These are phyloP conservation scores for Aspergillus pseudonomiae DNA, from an alignment of 2,329 filamentous ascomycete genomes.

Conservation along the genomic window DNA sequence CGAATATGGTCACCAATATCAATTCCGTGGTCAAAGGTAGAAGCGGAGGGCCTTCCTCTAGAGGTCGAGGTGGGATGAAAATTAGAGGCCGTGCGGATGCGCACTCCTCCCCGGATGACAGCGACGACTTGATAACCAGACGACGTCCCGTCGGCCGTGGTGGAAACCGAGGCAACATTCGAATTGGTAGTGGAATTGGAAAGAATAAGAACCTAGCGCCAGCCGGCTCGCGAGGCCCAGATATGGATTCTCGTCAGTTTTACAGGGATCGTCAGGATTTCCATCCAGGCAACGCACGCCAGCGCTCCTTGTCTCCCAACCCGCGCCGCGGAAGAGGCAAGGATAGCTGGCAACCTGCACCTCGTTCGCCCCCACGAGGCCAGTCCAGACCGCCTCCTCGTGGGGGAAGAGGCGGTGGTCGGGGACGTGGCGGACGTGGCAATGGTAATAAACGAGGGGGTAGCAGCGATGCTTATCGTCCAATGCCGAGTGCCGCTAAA, in stretches of 20 bases:
- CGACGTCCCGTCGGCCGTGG: constrained; percentile 30
- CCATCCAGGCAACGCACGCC: constrained; percentile 25
- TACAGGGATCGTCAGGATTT: constrained; percentile 36
- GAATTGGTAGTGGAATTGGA: constrained; percentile 36
- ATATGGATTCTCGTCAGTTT: constrained; percentile 18
- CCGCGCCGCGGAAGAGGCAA: constrained; percentile 24
- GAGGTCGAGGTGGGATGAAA: constrained; percentile 32
- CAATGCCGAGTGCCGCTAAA: constrained; percentile 36
- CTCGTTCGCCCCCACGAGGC: constrained; percentile 26
- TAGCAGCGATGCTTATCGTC: constrained; percentile 34
- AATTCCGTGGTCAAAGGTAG: constrained; percentile 29
- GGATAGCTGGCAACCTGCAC: constrained; percentile 24
- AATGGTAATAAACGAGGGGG: constrained; percentile 25
- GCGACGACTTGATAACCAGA: constrained; percentile 39
- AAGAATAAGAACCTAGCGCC: constrained; percentile 29
- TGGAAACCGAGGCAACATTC: constrained; percentile 37
- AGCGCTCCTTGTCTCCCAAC: constrained; percentile 38
- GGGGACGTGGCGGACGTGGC: constrained; percentile 27
- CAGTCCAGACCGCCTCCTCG: constrained; percentile 18
- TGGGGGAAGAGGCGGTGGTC: constrained; percentile 16
- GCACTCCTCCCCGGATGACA: constrained; percentile 34
- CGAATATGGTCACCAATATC: constrained; percentile 42
- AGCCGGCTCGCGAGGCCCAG: constrained; percentile 19
- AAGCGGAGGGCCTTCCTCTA: constrained; percentile 19
- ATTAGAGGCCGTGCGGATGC: constrained; percentile 41